Conservation (phyloP, 106 monocot species). For the Apostasia shenzhenica region DNA sequence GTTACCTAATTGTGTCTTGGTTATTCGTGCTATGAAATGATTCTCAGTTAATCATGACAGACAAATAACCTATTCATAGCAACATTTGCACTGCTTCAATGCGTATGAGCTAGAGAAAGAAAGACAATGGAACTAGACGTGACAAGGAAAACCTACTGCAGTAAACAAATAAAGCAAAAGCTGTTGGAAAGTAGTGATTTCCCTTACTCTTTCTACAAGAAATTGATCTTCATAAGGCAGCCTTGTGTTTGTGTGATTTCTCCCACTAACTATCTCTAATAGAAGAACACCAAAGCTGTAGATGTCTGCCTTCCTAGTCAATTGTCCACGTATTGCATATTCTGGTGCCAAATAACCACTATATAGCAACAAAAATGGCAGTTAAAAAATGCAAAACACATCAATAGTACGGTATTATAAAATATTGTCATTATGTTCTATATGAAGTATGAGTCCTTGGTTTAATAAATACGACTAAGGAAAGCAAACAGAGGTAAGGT, state of each 20-base stretch:
- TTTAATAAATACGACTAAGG: background rate
- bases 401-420: too few species aligned
- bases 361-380: background rate
- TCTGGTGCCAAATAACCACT: conserved; percentile 10
- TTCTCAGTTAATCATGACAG: too few species aligned
- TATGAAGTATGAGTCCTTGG: background rate
- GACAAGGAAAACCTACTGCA: too few species aligned
- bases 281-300: conserved; percentile 14
- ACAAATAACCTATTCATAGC: too few species aligned
- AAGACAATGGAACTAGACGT: too few species aligned
- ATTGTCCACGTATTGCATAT: conserved; percentile 3
- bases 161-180: too few species aligned
- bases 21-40: too few species aligned
- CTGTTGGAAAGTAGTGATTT: background rate
- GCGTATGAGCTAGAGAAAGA: too few species aligned
- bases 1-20: too few species aligned
- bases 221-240: conserved; percentile 7
- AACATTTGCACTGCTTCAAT: too few species aligned
- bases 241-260: conserved; percentile 3
- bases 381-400: background rate
- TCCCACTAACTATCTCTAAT: conserved; percentile 9
- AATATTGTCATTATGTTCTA: background rate
- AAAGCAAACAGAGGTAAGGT: background rate
- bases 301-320: conserved; percentile 8
- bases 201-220: conserved; percentile 10